Conservation (phyloP, 2,329 filamentous ascomycete genomes). For the Cytospora paraplurivora region DNA sequence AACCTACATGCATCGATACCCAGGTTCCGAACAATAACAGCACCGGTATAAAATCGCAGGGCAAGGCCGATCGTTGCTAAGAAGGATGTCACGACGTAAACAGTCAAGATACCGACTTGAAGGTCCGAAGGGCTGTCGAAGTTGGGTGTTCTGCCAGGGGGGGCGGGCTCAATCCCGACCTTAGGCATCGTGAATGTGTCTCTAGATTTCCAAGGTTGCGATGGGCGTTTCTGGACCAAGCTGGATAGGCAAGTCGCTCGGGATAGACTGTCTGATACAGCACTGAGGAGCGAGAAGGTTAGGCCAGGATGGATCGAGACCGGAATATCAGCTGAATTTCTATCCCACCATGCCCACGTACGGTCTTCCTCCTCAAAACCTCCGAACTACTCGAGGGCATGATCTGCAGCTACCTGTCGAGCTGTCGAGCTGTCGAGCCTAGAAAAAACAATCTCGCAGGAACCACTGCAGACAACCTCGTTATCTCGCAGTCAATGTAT, state of each 20-base stretch:
- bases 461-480: not conserved
- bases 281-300: not conserved
- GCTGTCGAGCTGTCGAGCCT: not conserved
- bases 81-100: slow-evolving; percentile 23
- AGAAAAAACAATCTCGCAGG: not conserved
- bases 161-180: slow-evolving; percentile 23
- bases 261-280: slow-evolving; percentile 5
- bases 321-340: not conserved
- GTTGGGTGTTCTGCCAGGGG: slow-evolving; percentile 13
- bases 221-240: slow-evolving; percentile 4
- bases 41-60: slow-evolving; percentile 23
- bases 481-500: not conserved
- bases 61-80: slow-evolving; percentile 21
- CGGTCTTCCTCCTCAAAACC: not conserved
- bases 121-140: slow-evolving; percentile 25
- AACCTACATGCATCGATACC: slow-evolving; percentile 27
- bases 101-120: slow-evolving; percentile 21
- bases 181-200: slow-evolving; percentile 18
- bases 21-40: slow-evolving; percentile 19
- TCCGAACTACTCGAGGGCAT: not conserved
- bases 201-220: not conserved
- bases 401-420: not conserved
- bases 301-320: slow-evolving; percentile 21
- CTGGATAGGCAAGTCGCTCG: slow-evolving; percentile 3
- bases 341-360: not conserved